Evolutionary conservation across 768 basidiomycete species (phyloP), one percentile per base, ranked within the genome.

Genomic region (Boletus rubropictus): DNA sequence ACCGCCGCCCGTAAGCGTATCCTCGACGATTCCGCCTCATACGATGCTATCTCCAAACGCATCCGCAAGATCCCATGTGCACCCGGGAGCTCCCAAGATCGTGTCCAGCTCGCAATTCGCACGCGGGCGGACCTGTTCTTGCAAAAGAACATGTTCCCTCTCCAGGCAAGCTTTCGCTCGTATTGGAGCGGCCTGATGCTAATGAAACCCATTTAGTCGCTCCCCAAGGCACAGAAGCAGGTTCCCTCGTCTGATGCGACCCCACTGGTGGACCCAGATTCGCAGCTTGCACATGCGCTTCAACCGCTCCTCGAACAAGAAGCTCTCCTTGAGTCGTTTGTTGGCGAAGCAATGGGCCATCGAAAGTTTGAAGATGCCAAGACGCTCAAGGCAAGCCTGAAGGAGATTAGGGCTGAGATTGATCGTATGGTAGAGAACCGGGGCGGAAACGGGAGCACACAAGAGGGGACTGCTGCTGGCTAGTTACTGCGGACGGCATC

Each of bases 361-460:
- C 75, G 95, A 35, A 98, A 98, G 68, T 97, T 98, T 53, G 95
- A 98, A 66, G 96, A 99, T 60, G 87, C 86, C 12, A 86, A 86
- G 65, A 86, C 86, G 4, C 70, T 99, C 51, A 84, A 88, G 61
- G 63, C 69, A 27, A 94, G 86, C 63, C 65, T 97, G 42, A 73
- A 70, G 38, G 95, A 98, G 70, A 89, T 99, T 46, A 74, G 85
- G 53, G 72, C 61, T 11, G 94, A 95, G 72, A 93, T 97, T 42
- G 82, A 82, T 52, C 80, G 76, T 59, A 73, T 93, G 50, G 39
- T 84, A 35, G 67, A 60, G 33, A 66, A 67, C 46, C 65, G 63
- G 28, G 54, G 59, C 7, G 52, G 50, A 24, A 51, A 49, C 22
- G 39, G 33, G 50, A 29, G 36, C 21, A 6, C 27, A 24, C 18